Conservation (phyloP, 2,329 filamentous ascomycete species). For the Verticillium dahliae region DNA sequence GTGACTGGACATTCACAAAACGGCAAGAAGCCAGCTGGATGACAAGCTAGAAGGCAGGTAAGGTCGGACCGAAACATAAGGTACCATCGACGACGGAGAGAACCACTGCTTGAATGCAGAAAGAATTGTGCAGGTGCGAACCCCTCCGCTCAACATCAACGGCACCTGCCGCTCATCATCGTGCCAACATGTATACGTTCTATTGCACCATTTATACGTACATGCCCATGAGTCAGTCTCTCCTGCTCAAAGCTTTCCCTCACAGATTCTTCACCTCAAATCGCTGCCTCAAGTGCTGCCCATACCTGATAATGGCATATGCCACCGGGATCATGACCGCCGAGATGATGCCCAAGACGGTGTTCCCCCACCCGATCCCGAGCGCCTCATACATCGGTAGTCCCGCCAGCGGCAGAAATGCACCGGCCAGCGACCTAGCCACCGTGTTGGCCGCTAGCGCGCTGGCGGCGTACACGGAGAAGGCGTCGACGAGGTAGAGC, state of each 20-base stretch:
- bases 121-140: too few species aligned
- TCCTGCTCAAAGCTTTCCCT: not conserved
- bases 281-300: conserved; percentile 21
- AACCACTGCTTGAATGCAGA: too few species aligned
- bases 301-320: conserved; percentile 36
- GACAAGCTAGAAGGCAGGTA: too few species aligned
- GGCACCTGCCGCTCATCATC: too few species aligned
- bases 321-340: conserved; percentile 36
- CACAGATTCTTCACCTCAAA: conserved; percentile 1
- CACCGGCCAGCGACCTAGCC: conserved; percentile 56
- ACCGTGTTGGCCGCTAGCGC: conserved; percentile 21
- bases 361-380: conserved; percentile 45
- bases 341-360: conserved; percentile 39
- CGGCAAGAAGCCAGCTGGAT: too few species aligned
- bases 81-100: too few species aligned
- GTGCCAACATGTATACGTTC: not conserved
- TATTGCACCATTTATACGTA: not conserved
- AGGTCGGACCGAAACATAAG: too few species aligned
- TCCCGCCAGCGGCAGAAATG: conserved; percentile 56
- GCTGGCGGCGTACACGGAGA: conserved; percentile 18
- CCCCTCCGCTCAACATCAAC: too few species aligned
- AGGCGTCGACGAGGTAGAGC: conserved; percentile 21
- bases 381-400: conserved; percentile 34
- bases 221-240: not conserved
- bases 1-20: too few species aligned